phyloP scores from a whole-genome alignment of 2,329 filamentous ascomycete genomes.

The Ustulina deusta region DNA sequence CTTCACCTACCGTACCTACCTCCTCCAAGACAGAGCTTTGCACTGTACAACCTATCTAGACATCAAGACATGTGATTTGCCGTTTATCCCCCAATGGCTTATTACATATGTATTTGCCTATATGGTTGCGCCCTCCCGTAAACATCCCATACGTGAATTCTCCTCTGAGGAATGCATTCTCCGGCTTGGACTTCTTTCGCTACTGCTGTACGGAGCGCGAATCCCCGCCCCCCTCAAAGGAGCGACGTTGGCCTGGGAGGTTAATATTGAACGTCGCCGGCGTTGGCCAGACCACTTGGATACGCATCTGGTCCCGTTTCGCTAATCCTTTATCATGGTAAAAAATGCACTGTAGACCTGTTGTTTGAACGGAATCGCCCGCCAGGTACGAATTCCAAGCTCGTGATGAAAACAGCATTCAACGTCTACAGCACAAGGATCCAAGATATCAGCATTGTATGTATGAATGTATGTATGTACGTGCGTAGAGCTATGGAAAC shows the following conservation, averaged over 20 bases:
- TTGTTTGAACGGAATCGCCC: background rate
- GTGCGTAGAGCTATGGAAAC: background rate
- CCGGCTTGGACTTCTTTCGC: slow-evolving; percentile 1
- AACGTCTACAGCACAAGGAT: background rate
- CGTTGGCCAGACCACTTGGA: background rate
- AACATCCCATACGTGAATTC: slow-evolving; percentile 4
- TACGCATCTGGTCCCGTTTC: background rate
- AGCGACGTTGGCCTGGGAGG: slow-evolving; percentile 34
- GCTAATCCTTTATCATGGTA: background rate
- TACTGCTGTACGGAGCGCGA: slow-evolving; percentile 41
- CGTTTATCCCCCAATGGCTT: slow-evolving; percentile 19
- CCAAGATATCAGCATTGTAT: background rate
- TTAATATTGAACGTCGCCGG: background rate
- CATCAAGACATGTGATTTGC: background rate
- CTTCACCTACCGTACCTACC: background rate
- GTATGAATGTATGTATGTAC: too few relatives aligned
- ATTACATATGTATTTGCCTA: slow-evolving; percentile 16
- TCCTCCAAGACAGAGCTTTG: too few relatives aligned
- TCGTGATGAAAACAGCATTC: background rate
- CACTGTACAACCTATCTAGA: background rate
- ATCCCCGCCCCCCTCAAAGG: slow-evolving; percentile 43
- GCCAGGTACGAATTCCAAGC: background rate
- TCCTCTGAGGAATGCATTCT: background rate
- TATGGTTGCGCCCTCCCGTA: background rate
- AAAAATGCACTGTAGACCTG: background rate